Conservation (phyloP, 1,139 yeast genomes). For the Blastobotrys raffinosifermentans region DNA sequence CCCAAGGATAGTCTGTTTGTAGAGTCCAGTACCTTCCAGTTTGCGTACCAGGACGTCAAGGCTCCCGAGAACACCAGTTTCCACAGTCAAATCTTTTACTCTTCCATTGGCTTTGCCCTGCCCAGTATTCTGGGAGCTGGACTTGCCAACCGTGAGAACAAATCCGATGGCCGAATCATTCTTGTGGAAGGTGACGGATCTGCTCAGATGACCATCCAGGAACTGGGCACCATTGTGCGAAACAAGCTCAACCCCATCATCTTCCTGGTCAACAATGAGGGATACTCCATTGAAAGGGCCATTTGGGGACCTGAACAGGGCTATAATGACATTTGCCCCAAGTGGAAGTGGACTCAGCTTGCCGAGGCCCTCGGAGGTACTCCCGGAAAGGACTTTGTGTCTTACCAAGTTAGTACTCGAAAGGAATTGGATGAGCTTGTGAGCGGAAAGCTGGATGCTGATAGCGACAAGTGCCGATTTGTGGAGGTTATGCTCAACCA, state of each 20-base stretch:
- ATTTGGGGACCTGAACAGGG: conserved; percentile 70
- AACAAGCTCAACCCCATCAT: conserved; percentile 56
- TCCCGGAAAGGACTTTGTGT: conserved; percentile 35
- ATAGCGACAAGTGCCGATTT: conserved; percentile 39
- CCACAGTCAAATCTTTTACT: conserved; percentile 64
- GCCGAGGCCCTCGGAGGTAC: conserved; percentile 65
- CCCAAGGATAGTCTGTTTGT: conserved; percentile 62
- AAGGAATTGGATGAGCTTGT: conserved; percentile 37
- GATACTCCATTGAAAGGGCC: conserved; percentile 82
- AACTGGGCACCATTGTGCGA: conserved; percentile 62
- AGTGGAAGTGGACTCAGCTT: conserved; percentile 72
- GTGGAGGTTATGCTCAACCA: conserved; percentile 55
- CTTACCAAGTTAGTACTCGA: conserved; percentile 32
- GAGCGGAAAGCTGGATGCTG: conserved; percentile 30
- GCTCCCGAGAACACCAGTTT: conserved; percentile 49
- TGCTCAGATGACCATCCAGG: conserved; percentile 80
- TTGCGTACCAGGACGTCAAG: conserved; percentile 57
- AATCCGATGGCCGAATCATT: conserved; percentile 48
- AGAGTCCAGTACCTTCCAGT: conserved; percentile 77
- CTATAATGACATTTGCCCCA: conserved; percentile 73
- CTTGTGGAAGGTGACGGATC: conserved; percentile 86
- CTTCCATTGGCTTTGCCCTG: conserved; percentile 81
- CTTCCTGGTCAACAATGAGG: conserved; percentile 70
- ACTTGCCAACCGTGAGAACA: conserved; percentile 54
- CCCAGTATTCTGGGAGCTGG: conserved; percentile 82